phyloP scores from a whole-genome alignment of 2,329 filamentous ascomycete species.

The Elsinoe fawcettii region DNA sequence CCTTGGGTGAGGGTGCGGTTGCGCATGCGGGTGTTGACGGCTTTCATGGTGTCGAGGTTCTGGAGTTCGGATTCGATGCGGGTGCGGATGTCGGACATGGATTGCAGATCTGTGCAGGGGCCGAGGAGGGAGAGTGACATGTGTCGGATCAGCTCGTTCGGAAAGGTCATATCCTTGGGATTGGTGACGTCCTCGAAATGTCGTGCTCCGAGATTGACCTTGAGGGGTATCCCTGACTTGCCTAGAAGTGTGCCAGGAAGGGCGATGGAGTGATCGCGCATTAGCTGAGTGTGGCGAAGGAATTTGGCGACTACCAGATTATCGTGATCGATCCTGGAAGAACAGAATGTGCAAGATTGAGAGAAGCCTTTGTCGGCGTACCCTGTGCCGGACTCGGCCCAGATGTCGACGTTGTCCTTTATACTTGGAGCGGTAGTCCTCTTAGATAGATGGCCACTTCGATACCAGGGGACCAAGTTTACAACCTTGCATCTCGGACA shows the following conservation, averaged over 20 bases:
- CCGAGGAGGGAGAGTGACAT: neutral
- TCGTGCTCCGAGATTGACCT: no score
- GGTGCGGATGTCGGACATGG: slow-evolving; percentile 46
- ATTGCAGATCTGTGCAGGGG: slow-evolving; percentile 19
- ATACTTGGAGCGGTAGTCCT: neutral
- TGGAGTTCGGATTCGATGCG: slow-evolving; percentile 43
- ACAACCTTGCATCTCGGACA: slow-evolving; percentile 49
- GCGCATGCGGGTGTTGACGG: slow-evolving; percentile 25
- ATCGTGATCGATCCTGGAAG: slow-evolving; percentile 46
- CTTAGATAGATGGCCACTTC: slow-evolving; percentile 47
- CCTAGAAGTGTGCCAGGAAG: slow-evolving; percentile 63
- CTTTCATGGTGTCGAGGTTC: slow-evolving; percentile 32
- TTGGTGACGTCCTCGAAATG: neutral
- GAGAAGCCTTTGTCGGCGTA: slow-evolving; percentile 54
- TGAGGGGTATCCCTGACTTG: slow-evolving; percentile 19
- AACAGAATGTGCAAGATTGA: slow-evolving; percentile 46
- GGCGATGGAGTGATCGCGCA: slow-evolving; percentile 43
- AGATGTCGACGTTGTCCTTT: slow-evolving; percentile 30
- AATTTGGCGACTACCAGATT: slow-evolving; percentile 57
- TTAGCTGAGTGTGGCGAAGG: slow-evolving; percentile 44
- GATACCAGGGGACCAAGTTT: slow-evolving; percentile 35
- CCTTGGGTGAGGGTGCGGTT: slow-evolving; percentile 1
- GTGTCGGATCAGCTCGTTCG: slow-evolving; percentile 34
- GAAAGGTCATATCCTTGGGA: slow-evolving; percentile 13
- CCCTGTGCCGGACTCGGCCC: slow-evolving; percentile 41